Conservation (phyloP, 2,329 filamentous ascomycete genomes). For the Alternaria sp. region DNA sequence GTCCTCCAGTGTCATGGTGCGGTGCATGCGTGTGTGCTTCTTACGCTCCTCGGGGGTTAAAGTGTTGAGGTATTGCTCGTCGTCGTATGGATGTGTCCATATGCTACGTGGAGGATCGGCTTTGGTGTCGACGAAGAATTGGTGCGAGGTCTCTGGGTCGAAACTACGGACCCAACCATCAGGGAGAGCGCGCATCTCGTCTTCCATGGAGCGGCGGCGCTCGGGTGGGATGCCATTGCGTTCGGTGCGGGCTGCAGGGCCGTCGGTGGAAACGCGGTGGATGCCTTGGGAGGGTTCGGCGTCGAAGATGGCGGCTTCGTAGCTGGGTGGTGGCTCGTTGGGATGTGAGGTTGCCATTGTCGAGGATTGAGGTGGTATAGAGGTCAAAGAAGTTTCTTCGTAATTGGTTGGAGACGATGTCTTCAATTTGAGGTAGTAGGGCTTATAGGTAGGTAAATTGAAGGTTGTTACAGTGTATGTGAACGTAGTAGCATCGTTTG, state of each 20-base stretch:
- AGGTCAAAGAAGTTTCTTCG: not conserved
- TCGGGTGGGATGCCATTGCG: constrained; percentile 62
- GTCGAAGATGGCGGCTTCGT: constrained; percentile 40
- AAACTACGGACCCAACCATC: constrained; percentile 64
- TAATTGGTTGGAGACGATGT: not conserved
- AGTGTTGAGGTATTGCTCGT: constrained; percentile 59
- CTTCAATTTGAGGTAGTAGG: not conserved
- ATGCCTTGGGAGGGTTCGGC: constrained; percentile 29
- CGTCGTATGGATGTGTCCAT: constrained; percentile 68
- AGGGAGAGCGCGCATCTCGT: constrained; percentile 62
- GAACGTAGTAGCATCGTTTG: not conserved
- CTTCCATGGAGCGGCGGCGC: constrained; percentile 66
- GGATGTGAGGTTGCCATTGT: constrained; percentile 31
- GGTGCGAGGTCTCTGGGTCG: constrained; percentile 61
- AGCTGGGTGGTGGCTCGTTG: constrained; percentile 42
- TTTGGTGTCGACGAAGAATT: constrained; percentile 68
- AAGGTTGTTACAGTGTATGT: not conserved
- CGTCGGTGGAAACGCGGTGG: constrained; percentile 40
- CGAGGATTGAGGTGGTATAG: not conserved
- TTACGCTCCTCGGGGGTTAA: constrained; percentile 59
- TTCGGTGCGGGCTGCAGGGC: constrained; percentile 38
- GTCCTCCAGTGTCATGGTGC: constrained; percentile 50
- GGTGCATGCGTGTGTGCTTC: constrained; percentile 49
- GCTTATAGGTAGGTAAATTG: not conserved
- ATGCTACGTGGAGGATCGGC: constrained; percentile 62